Evolutionary conservation across 2,329 filamentous ascomycete species (phyloP).

Genomic region (Metarhizium brunneum): DNA sequence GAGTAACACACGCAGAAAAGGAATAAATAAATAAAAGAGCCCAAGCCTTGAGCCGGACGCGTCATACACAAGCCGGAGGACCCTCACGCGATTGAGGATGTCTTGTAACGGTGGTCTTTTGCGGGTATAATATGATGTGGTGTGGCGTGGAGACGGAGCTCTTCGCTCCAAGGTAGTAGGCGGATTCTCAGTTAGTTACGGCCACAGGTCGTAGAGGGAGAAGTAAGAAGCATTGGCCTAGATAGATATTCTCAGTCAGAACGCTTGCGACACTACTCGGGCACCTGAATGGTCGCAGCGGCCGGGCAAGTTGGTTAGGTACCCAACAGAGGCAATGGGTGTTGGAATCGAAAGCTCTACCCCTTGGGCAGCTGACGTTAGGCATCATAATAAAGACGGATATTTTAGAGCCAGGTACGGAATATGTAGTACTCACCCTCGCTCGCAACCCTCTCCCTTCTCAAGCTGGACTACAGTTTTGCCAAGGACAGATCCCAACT

Average conservation of each 20-base stretch:
- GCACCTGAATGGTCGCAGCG: neutral
- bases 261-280: neutral
- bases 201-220: neutral
- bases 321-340: neutral
- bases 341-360: neutral
- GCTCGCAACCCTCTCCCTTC: neutral
- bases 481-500: neutral
- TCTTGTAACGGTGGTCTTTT: neutral
- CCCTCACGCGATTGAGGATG: neutral
- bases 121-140: neutral
- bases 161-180: neutral
- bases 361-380: neutral
- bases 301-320: neutral
- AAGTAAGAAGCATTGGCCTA: neutral
- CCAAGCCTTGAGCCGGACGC: neutral
- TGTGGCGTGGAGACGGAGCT: neutral
- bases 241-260: neutral
- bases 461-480: neutral
- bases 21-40: too few species aligned
- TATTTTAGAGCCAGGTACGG: neutral
- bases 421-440: neutral
- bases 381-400: neutral
- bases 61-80: neutral
- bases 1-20: too few species aligned
- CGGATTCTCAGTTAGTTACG: neutral